Evolutionary conservation across 768 basidiomycete species (phyloP).

Genomic region (Kwoniella bestiolae): DNA sequence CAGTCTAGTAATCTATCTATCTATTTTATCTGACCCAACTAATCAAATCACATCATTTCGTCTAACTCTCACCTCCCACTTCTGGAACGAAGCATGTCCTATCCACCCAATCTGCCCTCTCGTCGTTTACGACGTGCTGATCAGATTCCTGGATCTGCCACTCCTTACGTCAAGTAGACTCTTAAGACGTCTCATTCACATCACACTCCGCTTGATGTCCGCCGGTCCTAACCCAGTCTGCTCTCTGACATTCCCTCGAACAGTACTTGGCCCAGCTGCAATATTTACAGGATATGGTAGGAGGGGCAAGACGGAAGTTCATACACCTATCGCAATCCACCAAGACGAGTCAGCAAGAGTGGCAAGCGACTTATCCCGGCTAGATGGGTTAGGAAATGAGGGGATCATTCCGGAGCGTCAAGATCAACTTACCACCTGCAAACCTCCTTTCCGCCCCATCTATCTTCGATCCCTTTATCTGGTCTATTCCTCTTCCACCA

Average conservation of each 20-base stretch:
- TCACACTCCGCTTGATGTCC: constrained; percentile 49
- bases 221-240: constrained; percentile 44
- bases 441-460: constrained; percentile 41
- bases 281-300: constrained; percentile 26
- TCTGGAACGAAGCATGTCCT: no score
- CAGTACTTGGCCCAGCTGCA: constrained; percentile 53
- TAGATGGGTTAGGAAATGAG: no score
- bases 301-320: constrained; percentile 29
- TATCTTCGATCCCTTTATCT: constrained; percentile 24
- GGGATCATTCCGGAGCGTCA: neutral
- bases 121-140: no score
- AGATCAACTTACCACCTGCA: constrained; percentile 46
- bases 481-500: constrained; percentile 40
- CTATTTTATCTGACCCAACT: no score
- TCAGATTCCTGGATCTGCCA: neutral
- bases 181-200: neutral
- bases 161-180: neutral
- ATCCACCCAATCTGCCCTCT: no score
- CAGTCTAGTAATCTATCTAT: no score
- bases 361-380: no score
- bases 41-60: no score
- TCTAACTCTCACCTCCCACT: no score
- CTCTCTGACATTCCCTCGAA: constrained; percentile 50
- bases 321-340: constrained; percentile 39
- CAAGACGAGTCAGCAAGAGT: no score